These are phyloP conservation scores for Moesziomyces parantarcticus DNA, from an alignment of 1,284 basidiomycete species.

Conservation along the genomic window DNA sequence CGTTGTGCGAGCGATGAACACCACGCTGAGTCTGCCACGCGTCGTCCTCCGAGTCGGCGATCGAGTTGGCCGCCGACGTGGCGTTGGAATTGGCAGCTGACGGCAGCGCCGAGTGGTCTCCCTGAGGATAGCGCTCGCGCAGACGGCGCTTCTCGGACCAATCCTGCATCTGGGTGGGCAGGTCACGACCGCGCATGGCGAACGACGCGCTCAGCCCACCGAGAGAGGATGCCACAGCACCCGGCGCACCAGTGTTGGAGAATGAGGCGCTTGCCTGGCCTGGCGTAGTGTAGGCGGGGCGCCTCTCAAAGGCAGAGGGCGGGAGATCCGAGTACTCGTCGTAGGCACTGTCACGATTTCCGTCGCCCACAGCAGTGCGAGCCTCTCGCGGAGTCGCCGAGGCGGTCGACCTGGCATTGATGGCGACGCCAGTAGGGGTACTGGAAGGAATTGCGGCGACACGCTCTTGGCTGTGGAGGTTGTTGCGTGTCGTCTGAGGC, in stretches of 20 bases:
- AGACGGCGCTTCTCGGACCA: conserved; percentile 60
- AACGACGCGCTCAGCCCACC: conserved; percentile 57
- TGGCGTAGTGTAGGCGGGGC: conserved; percentile 27
- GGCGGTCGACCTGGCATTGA: background rate
- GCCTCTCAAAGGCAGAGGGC: conserved; percentile 45
- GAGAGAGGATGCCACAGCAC: conserved; percentile 35
- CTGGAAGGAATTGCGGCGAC: background rate
- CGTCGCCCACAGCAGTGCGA: conserved; percentile 3
- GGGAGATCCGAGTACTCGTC: conserved; percentile 46
- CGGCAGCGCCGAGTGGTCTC: conserved; percentile 57
- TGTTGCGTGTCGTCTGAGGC: background rate
- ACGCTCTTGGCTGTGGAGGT: background rate
- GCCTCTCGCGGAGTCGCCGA: conserved; percentile 7
- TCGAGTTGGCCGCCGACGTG: conserved; percentile 42
- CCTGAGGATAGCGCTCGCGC: conserved; percentile 58
- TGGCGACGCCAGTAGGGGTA: background rate
- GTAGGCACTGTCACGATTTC: conserved; percentile 26
- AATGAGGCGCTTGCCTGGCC: conserved; percentile 3
- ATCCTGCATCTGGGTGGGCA: conserved; percentile 54
- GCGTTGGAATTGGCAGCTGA: conserved; percentile 52
- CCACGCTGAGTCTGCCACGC: conserved; percentile 15
- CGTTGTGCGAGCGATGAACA: background rate
- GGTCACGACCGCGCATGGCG: conserved; percentile 59
- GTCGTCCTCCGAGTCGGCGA: conserved; percentile 42
- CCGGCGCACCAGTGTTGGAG: conserved; percentile 12